Percentiles rank a stretch among this genome's conserved stretches.
phyloP scores from a whole-genome alignment of 495 filamentous ascomycete genomes.

The Lichenothelia convexa region DNA sequence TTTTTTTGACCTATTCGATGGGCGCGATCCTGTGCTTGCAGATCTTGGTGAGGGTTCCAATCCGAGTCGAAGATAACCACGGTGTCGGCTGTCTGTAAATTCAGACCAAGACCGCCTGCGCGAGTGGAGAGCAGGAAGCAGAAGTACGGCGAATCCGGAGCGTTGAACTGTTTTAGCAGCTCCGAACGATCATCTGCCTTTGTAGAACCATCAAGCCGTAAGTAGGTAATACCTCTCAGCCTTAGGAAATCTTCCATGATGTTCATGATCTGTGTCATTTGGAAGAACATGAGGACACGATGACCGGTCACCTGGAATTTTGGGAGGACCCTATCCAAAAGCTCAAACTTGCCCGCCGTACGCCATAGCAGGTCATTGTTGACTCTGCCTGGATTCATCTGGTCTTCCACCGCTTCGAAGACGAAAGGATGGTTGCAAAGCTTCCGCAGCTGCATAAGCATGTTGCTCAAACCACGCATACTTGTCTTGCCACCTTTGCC shows the following conservation, averaged over 20 bases:
- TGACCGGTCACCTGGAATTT: conserved; percentile 82
- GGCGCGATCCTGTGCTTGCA: conserved; percentile 97
- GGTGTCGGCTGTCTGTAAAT: conserved; percentile 91
- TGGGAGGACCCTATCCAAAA: conserved; percentile 78
- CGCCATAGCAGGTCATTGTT: conserved; percentile 93
- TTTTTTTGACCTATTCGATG: conserved; percentile 99
- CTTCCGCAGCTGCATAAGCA: conserved; percentile 98
- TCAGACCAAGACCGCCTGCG: conserved; percentile 92
- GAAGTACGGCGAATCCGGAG: conserved; percentile 76
- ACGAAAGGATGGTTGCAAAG: conserved; percentile 99
- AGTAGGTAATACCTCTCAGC: conserved; percentile 58
- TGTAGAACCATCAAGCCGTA: conserved; percentile 87
- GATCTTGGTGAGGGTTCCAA: conserved; percentile 98
- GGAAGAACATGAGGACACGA: conserved; percentile 97
- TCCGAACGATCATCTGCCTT: conserved; percentile 95
- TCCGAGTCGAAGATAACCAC: conserved; percentile 99
- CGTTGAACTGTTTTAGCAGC: conserved; percentile 75
- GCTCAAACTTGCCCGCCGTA: conserved; percentile 91
- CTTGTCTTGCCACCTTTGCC: conserved; percentile 91
- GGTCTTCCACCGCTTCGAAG: conserved; percentile 91
- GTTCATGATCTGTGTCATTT: conserved; percentile 99
- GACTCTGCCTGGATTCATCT: conserved; percentile 76
- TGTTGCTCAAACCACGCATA: conserved; percentile 91
- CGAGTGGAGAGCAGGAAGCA: conserved; percentile 98
- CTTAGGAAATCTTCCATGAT: conserved; percentile 99